Conservation (phyloP, 1,284 basidiomycete species). For the Cronartium quercuum region DNA sequence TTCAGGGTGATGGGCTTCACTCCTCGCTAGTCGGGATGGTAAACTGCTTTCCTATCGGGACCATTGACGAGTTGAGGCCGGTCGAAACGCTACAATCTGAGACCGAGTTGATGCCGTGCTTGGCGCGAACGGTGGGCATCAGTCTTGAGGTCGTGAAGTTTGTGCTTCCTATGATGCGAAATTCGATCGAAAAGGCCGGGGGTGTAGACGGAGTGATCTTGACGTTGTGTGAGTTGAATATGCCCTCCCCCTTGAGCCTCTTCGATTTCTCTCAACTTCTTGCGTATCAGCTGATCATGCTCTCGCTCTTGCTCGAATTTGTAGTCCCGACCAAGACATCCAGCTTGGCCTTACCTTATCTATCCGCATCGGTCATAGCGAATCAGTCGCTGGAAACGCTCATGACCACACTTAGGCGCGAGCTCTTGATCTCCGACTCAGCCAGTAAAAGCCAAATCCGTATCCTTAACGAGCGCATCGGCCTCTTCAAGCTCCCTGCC, state of each 20-base stretch:
- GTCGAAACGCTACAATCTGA: conserved; percentile 11
- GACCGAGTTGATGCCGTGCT: neutral
- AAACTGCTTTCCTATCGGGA: conserved; percentile 27
- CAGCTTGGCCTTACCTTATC: conserved; percentile 16
- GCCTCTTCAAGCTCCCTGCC: neutral
- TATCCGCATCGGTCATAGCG: conserved; percentile 3
- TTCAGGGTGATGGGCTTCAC: neutral
- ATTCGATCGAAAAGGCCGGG: conserved; percentile 13
- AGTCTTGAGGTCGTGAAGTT: conserved; percentile 18
- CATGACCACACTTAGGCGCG: conserved; percentile 22
- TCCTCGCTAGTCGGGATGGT: conserved; percentile 8
- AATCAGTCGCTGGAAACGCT: conserved; percentile 29
- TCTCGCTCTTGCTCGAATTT: neutral
- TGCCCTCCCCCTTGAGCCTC: neutral
- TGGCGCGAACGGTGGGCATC: neutral
- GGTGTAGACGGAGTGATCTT: conserved; percentile 15
- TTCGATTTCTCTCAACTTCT: neutral
- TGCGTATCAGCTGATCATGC: neutral
- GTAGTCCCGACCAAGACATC: conserved; percentile 26
- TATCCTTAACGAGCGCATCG: conserved; percentile 27
- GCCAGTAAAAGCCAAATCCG: neutral
- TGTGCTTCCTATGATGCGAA: conserved; percentile 32
- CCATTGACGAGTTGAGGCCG: neutral
- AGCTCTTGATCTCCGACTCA: conserved; percentile 17
- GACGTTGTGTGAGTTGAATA: conserved; percentile 11